Base-by-base conservation (phyloP, 2,329 filamentous ascomycete genomes). In the Aureobasidium sp. region DNA sequence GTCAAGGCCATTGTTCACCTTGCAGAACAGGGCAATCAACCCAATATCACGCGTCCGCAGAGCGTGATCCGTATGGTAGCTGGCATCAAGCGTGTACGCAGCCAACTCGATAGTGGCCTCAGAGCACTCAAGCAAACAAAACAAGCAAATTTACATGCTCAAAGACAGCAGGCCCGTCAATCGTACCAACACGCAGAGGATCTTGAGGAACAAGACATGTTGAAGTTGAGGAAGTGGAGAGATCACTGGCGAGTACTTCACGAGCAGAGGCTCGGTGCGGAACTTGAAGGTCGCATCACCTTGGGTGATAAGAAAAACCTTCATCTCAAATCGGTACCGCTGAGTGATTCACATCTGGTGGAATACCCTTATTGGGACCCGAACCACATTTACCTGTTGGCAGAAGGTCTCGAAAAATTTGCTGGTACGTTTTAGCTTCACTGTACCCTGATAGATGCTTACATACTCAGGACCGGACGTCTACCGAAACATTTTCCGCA, bases 401-500 rank as follows among this genome's bases (percentile, higher is more conserved):
- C 42, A 6, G 39, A 57, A 0, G 62, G 62, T 1, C 54, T 67
- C n/a, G 44, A 55, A 34, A 34, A 44, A 11, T 62, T 61, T 56
- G 55, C 58, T 7, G 64, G 61, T 55, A 34, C 27, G 37, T 16
- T 37, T 14, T 25, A 14, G 17, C 17, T 35, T 27, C 8, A 10
- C 22, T 17, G 12, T 14, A 10, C 14, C 7, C 6, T 30, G 21
- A 3, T 16, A 21, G 27, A 27, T 21, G 17, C 45, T 39, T 16
- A 50, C 34, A 2, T 5, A 8, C n/a, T 17, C 27, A 47, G 51
- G 45, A 4, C 45, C 52, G 4, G 14, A 51, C n/a, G 60, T 66
- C 5, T 64, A 63, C 32, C 57, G 60, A 19, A 56, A 56, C 1
- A 59, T 65, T 3, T 61, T 67, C 27, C 32, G 54, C 3, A 45